Evolutionary conservation across 306 rosid species (phyloP).

Genomic region (Datisca glomerata): DNA sequence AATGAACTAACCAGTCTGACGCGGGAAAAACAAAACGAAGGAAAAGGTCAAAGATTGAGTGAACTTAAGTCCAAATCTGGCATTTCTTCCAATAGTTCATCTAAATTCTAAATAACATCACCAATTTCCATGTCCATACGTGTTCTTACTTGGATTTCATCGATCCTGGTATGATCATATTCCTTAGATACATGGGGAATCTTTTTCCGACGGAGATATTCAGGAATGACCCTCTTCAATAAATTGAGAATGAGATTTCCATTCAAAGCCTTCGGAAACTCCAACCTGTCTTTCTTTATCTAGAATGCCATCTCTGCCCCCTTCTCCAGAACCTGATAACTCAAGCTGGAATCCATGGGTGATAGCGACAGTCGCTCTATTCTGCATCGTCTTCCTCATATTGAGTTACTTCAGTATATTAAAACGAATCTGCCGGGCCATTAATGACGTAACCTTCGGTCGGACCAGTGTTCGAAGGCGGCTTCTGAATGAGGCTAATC

Average conservation of each 20-base stretch:
- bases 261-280: not conserved
- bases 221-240: not conserved
- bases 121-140: constrained; percentile 2
- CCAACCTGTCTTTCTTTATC: no score
- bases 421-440: not conserved
- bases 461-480: no score
- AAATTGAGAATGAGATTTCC: not conserved
- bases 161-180: constrained; percentile 5
- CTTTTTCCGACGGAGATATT: constrained; percentile 3
- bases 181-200: no score
- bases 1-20: no score
- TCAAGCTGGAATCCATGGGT: not conserved
- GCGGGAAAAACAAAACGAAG: no score
- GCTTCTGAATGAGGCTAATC: constrained; percentile 9
- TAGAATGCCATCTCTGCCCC: constrained; percentile 12
- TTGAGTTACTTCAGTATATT: constrained; percentile 7
- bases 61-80: no score
- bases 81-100: no score
- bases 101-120: constrained; percentile 14
- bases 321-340: not conserved
- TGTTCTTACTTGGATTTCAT: constrained; percentile 13
- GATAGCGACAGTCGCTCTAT: not conserved
- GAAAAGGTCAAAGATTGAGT: no score
- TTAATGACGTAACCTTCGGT: not conserved
- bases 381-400: constrained; percentile 12